Evolutionary conservation across 208 protist genomes (phyloP), one percentile per base, ranked within the genome.

Genomic region (Wallacemonas sp.): DNA sequence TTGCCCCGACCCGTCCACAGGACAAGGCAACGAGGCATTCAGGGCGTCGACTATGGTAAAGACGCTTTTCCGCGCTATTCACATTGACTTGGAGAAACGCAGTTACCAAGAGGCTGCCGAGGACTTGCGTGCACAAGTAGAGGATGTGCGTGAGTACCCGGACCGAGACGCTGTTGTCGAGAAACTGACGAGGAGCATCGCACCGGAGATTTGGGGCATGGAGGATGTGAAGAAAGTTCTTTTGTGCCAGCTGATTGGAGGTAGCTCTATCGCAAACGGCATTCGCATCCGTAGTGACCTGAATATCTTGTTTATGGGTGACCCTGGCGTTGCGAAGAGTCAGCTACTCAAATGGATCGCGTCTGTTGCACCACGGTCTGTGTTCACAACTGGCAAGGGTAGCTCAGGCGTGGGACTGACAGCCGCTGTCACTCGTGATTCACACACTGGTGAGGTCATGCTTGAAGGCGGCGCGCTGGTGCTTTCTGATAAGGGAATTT

Each of bases 251-350:
- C 84, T 99, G 13, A 98, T 99, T 71, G 98, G 98, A 5, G 98
- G 98, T 29, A 98, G 99, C n/a, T 87, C 98, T 34, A 99, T 99
- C 73, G 93, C 97, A 22, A 88, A 89, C 21, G 89, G 83, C 5
- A 98, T 98, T 63, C 86, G 89, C 29, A 91, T 95, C 52, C 78
- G 98, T 42, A 97, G 97, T 46, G 98, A 99, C 37, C 92, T 99
- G 45, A 99, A 99, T 72, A 91, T 99, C 21, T 98, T 94, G 54
- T 83, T 99, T 12, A 98, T 99, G 70, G 99, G 99, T n/a, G 99
- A 99, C 76, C 99, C 99, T 22, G 98, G 98, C 73, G 98, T 99
- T 9, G 93, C 95, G 12, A 99, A 99, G 78, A 99, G 96, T 60
- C 99, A 99, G 68, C 73, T 99, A 10, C 77, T 99, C 1, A 97